Base-by-base conservation (phyloP, 805 yeast genomes). In the Candida stauntonica region DNA sequence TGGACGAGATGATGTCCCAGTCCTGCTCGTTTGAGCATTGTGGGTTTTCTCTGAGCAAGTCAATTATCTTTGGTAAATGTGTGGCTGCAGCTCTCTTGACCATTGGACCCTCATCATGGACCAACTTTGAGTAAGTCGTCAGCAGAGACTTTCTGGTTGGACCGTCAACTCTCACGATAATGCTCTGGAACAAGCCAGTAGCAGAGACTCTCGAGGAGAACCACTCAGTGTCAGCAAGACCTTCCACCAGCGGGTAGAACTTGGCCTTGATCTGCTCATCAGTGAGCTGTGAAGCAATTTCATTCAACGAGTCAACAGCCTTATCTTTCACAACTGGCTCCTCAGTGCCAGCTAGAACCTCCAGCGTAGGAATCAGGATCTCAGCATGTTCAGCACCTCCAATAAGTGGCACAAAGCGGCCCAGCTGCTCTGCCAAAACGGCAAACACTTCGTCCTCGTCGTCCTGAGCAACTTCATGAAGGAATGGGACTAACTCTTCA, bases 371-470 rank as follows among this genome's bases (percentile, higher is more conserved):
- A 61, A 77, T 63, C 35, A 84, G 60, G 29, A 73, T 55, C 23
- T 77, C 67, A 8, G 86, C 85, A 55, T 69, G 70, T 44, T 76
- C 71, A 11, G 74, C 51, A 41, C 99, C 99, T 33, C 99, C 99
- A 41, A 93, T 79, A 43, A 79, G 75, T 5, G 96, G 95, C 26
- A 88, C 79, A 60, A 93, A 91, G 41, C 77, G 75, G 33, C 95
- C 95, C 51, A 93, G 67, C 67, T 89, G 91, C 51, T 83, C 86
- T 4, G 97, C 97, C 46, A 94, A 73, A 16, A 88, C 91, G 2
- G 96, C 86, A 63, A 91, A 82, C 6, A 93, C 96, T 64, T 93
- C 99, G 63, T 93, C 99, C 64, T 93, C 99, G 60, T 94, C 99
- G 54, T 93, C 99, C 49, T 86, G 93, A 8, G 89, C 87, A 18